phyloP scores from a whole-genome alignment of 2,329 filamentous ascomycete species.

The Arthrobotrys musiformis region DNA sequence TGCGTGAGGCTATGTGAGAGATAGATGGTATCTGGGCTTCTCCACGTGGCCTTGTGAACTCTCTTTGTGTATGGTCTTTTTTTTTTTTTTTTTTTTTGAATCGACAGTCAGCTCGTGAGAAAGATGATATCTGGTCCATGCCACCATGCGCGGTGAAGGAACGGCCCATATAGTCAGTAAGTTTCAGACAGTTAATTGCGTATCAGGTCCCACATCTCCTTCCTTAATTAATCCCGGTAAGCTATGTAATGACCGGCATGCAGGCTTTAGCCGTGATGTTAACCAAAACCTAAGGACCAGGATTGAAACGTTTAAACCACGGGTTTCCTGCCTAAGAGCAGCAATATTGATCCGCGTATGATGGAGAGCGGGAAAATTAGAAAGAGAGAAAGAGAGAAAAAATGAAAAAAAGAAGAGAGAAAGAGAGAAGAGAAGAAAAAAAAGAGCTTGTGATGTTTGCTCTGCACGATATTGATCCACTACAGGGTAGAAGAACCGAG shows the following conservation, averaged over 20 bases:
- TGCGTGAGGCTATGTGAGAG: background rate
- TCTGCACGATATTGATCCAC: constrained; percentile 8
- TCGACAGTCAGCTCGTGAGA: constrained; percentile 2
- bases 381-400: no score
- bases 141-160: constrained; percentile 1
- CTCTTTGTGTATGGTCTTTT: background rate
- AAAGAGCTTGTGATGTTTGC: constrained; percentile 18
- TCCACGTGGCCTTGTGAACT: constrained; percentile 34
- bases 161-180: background rate
- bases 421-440: constrained; percentile 4
- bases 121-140: constrained; percentile 11
- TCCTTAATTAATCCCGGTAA: constrained; percentile 12
- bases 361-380: no score
- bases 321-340: constrained; percentile 24
- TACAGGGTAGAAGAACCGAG: constrained; percentile 42
- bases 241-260: constrained; percentile 20
- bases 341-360: constrained; percentile 7
- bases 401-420: no score
- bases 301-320: constrained; percentile 14
- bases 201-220: constrained; percentile 24
- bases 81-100: background rate
- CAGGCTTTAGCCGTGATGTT: constrained; percentile 41
- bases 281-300: constrained; percentile 24
- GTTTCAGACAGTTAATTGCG: constrained; percentile 3
- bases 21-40: background rate